A percentile compares a stretch with the other conserved stretches of the same genome.
Conservation (phyloP, 768 basidiomycete species). For the Porphyrellus cyaneotinctus region DNA sequence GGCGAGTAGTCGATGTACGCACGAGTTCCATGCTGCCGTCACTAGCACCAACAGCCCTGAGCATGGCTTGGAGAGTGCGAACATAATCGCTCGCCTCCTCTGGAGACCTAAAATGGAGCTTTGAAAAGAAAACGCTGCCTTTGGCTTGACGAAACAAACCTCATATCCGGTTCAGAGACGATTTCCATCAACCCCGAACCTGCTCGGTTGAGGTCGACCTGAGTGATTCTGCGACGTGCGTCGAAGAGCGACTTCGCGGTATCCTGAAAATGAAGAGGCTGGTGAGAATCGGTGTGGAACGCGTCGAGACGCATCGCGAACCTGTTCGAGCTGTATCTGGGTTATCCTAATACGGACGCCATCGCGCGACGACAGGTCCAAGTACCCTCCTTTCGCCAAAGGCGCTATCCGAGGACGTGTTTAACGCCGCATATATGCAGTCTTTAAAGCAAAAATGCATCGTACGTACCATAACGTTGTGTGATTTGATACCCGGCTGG, state of each 20-base stretch:
- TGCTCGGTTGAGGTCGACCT: slow-evolving; percentile 87
- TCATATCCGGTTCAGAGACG: slow-evolving; percentile 89
- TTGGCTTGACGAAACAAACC: slow-evolving; percentile 33
- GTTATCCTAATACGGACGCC: slow-evolving; percentile 68
- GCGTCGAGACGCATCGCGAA: slow-evolving; percentile 29
- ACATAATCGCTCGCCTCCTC: slow-evolving; percentile 92
- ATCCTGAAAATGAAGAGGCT: slow-evolving; percentile 49
- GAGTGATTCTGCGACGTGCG: slow-evolving; percentile 45
- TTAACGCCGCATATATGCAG: background rate
- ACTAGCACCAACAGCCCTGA: slow-evolving; percentile 81
- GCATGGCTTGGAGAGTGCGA: slow-evolving; percentile 69
- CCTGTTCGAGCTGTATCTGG: slow-evolving; percentile 96
- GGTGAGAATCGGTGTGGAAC: background rate
- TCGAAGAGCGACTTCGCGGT: slow-evolving; percentile 81
- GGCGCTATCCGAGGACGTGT: slow-evolving; percentile 51
- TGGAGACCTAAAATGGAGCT: slow-evolving; percentile 47
- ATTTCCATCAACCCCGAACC: slow-evolving; percentile 93
- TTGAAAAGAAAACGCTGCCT: background rate
- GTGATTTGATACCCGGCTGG: slow-evolving; percentile 97
- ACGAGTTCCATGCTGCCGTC: slow-evolving; percentile 98
- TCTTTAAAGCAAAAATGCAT: background rate
- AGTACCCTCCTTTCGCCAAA: slow-evolving; percentile 62
- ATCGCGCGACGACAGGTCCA: slow-evolving; percentile 39
- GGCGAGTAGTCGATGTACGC: slow-evolving; percentile 9
- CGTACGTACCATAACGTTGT: slow-evolving; percentile 74